A percentile compares a stretch with the other conserved stretches of the same genome.
Conservation (phyloP, 345 rosid species). For the Bruguiera sexangula region DNA sequence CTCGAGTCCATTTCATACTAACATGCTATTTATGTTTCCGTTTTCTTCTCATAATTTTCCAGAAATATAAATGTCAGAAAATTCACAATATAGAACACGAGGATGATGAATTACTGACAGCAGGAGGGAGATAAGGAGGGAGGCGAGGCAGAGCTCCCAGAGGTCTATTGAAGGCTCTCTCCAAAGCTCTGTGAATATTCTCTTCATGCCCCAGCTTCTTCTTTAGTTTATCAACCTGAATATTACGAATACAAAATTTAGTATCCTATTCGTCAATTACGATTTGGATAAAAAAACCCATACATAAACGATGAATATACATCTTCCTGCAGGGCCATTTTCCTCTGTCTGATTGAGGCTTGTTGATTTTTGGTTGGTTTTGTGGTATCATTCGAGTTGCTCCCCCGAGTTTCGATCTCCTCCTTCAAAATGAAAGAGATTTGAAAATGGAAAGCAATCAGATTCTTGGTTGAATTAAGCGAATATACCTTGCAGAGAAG, state of each 20-base stretch:
- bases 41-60: not conserved
- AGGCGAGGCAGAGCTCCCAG: slow-evolving; percentile 92
- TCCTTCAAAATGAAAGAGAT: slow-evolving; percentile 23
- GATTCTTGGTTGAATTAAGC: not conserved
- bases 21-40: not conserved
- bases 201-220: slow-evolving; percentile 78
- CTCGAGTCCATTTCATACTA: too few species aligned
- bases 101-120: slow-evolving; percentile 49
- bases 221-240: slow-evolving; percentile 78
- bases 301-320: slow-evolving; percentile 26
- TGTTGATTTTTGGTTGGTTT: slow-evolving; percentile 37
- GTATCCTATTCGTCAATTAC: not conserved
- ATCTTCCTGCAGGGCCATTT: slow-evolving; percentile 69
- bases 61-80: not conserved
- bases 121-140: slow-evolving; percentile 82
- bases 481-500: not conserved
- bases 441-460: not conserved
- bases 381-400: slow-evolving; percentile 23
- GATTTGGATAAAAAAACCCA: not conserved
- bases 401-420: slow-evolving; percentile 44
- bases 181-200: slow-evolving; percentile 75
- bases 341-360: slow-evolving; percentile 45
- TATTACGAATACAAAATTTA: slow-evolving; percentile 7
- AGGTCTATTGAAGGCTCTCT: slow-evolving; percentile 84
- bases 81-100: not conserved